Base-by-base conservation (phyloP, 1,284 basidiomycete genomes). In the Cystobasidium pallidum region DNA sequence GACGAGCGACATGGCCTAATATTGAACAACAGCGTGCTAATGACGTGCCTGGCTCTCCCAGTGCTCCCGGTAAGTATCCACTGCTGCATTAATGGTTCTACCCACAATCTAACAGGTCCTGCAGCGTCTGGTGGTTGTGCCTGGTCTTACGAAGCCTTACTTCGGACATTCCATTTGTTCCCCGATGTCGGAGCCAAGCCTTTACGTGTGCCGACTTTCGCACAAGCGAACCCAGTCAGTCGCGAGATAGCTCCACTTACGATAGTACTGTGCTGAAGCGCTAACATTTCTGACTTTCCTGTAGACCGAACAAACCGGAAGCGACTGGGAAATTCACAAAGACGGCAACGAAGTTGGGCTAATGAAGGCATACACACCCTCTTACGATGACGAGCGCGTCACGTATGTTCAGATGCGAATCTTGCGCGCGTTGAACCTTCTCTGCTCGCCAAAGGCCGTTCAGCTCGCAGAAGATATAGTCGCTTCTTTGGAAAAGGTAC, bases 391-490 rank as follows among this genome's bases (percentile, higher is more conserved):
- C 13, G 68, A 71, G 49, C 28, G 30, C n/a, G 28, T 62, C 6
- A 61, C 43, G 10, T 34, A 39, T 39, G 39, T 76, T 21, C 64
- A 76, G 43, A 11, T 75, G 15, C 28, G 52, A 3, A 70, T 54
- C 17, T 54, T 41, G 1, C 43, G 52, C 6, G 63, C 66, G 0
- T 32, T 75, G 4, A 66, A 62, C 2, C 15, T 72, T 26, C 70
- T 75, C n/a, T 52, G 74, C 17, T 75, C 75, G 21, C 75, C 75
- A 1, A 73, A 72, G 13, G 66, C 73, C 1, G 67, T 66, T 1
- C 55, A 73, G 39, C 66, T 76, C 2, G 75, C 70, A 0, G 66
- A 73, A 3, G 73, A 75, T 39, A 65, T 76, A 6, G 51, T 76
- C 17, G 52, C 67, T 19, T 36, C 70, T 3, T 32, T 76, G 26